phyloP scores from a whole-genome alignment of 2,329 filamentous ascomycete genomes.

The Trichoderma aggressivum region DNA sequence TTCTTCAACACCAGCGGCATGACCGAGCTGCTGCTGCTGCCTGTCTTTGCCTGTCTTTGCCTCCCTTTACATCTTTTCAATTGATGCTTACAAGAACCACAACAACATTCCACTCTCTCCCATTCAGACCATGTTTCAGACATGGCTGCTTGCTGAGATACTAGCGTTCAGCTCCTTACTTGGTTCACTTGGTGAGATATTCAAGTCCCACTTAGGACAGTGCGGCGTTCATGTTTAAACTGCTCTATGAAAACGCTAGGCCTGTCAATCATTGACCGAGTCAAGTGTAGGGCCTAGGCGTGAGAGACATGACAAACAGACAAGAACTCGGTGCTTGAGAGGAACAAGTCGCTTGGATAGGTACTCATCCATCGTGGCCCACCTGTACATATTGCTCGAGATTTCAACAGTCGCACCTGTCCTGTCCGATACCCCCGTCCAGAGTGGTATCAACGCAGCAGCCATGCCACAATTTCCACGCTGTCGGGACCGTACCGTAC shows the following conservation, averaged over 20 bases:
- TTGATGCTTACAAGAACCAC: neutral
- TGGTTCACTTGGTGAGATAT: neutral
- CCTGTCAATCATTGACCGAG: neutral
- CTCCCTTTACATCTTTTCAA: neutral
- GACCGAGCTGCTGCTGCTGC: neutral
- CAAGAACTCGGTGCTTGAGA: neutral
- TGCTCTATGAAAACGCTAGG: neutral
- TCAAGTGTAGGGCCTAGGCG: neutral
- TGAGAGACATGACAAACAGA: neutral
- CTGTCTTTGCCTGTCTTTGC: neutral
- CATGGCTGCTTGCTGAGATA: neutral
- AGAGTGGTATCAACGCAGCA: neutral
- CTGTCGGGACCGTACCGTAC: constrained; percentile 8
- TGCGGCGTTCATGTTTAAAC: neutral
- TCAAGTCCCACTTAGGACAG: neutral
- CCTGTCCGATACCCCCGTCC: constrained; percentile 1
- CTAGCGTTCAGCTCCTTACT: neutral
- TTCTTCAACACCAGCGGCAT: neutral
- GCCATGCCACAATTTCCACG: constrained; percentile 15
- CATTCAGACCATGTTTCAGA: neutral
- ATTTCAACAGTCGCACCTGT: neutral
- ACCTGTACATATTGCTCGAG: neutral
- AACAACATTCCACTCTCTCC: neutral
- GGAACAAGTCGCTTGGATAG: neutral
- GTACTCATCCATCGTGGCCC: neutral